phyloP scores from a whole-genome alignment of 805 yeast species.

The Kazachstania africana region DNA sequence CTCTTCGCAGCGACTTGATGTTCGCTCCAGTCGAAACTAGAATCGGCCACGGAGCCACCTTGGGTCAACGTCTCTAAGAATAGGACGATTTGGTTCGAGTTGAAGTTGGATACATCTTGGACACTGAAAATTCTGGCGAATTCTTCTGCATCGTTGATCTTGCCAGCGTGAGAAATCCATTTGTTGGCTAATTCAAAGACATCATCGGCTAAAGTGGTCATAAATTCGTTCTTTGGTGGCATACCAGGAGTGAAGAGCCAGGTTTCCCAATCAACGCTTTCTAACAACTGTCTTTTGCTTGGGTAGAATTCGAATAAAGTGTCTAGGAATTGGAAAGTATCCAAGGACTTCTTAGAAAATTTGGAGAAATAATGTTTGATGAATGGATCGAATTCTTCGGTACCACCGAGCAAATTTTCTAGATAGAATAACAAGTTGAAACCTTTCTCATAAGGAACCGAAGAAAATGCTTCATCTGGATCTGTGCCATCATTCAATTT shows the following conservation, averaged over 20 bases:
- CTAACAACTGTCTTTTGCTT: conserved; percentile 40
- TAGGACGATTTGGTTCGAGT: conserved; percentile 68
- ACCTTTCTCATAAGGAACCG: conserved; percentile 89
- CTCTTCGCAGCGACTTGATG: conserved; percentile 26
- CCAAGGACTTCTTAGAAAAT: conserved; percentile 61
- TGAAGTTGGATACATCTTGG: conserved; percentile 44
- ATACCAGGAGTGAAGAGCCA: conserved; percentile 79
- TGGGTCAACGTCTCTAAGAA: conserved; percentile 61
- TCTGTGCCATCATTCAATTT: conserved; percentile 57
- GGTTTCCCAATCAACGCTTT: conserved; percentile 69
- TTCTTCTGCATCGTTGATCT: conserved; percentile 5
- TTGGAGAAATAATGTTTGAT: conserved; percentile 65
- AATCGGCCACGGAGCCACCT: conserved; percentile 14
- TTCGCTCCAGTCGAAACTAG: conserved; percentile 27
- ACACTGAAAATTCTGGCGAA: conserved; percentile 30
- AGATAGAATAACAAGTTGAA: conserved; percentile 65
- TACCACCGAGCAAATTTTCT: conserved; percentile 59
- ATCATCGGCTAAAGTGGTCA: conserved; percentile 64
- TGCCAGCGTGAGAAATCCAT: conserved; percentile 41
- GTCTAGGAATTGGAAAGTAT: conserved; percentile 71
- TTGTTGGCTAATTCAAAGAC: conserved; percentile 52
- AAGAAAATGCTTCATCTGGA: conserved; percentile 82
- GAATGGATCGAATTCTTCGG: conserved; percentile 59
- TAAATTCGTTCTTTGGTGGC: conserved; percentile 80
- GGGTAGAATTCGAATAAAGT: conserved; percentile 54